Percentiles rank a stretch among this genome's conserved stretches.
These are phyloP conservation scores for Colletotrichum aenigma DNA, from an alignment of 2,329 filamentous ascomycete genomes.

Conservation along the genomic window DNA sequence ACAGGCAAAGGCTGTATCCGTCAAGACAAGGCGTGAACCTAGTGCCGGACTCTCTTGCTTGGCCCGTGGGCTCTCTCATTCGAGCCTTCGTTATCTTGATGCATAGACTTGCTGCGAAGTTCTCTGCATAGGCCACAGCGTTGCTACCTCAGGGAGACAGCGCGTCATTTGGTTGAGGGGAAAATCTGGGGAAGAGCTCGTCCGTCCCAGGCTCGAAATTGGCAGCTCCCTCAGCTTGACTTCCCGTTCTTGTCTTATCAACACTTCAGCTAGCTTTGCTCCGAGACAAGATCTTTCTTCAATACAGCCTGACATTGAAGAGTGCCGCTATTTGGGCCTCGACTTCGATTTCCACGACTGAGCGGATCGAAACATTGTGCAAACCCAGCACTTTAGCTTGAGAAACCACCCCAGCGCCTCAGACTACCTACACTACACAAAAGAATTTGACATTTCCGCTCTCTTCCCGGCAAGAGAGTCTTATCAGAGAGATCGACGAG, in stretches of 20 bases:
- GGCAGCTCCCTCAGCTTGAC: background rate
- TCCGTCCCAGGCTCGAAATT: background rate
- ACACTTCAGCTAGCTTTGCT: background rate
- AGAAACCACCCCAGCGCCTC: background rate
- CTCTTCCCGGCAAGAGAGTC: background rate
- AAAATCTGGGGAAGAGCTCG: background rate
- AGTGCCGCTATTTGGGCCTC: background rate
- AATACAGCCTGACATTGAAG: background rate
- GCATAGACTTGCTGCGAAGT: background rate
- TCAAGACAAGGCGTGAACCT: conserved; percentile 16
- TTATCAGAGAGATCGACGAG: conserved; percentile 19
- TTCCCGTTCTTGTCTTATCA: background rate
- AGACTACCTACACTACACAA: background rate
- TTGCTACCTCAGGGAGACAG: background rate
- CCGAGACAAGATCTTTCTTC: background rate
- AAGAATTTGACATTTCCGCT: conserved; percentile 14
- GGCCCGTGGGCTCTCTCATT: background rate
- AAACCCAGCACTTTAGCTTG: background rate
- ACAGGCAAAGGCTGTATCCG: background rate
- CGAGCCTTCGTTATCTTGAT: background rate
- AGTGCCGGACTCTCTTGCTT: background rate
- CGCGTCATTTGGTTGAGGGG: background rate
- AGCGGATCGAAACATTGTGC: background rate
- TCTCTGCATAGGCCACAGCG: background rate
- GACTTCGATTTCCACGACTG: background rate